Conservation (phyloP, 1,284 basidiomycete genomes). For the Ganoderma sp. region DNA sequence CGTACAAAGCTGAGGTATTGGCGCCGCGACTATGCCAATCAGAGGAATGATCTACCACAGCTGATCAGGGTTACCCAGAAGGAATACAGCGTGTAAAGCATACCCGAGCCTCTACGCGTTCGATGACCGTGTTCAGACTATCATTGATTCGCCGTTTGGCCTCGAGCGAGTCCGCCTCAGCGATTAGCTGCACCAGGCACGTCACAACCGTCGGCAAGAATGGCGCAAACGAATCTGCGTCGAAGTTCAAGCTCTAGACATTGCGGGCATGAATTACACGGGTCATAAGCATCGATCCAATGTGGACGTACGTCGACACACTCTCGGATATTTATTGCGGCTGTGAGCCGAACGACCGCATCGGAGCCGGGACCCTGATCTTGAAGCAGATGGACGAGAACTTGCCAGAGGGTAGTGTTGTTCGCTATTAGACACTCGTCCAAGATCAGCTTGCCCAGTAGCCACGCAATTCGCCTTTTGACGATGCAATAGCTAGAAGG, state of each 20-base stretch:
- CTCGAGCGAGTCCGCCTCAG: slow-evolving; percentile 78
- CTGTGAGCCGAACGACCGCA: slow-evolving; percentile 81
- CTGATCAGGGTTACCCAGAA: slow-evolving; percentile 2
- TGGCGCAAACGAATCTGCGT: slow-evolving; percentile 61
- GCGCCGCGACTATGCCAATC: slow-evolving; percentile 65
- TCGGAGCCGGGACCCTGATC: slow-evolving; percentile 76
- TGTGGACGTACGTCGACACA: slow-evolving; percentile 76
- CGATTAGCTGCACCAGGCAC: slow-evolving; percentile 71
- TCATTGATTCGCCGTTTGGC: slow-evolving; percentile 78
- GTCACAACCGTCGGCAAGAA: slow-evolving; percentile 63
- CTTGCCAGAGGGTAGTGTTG: slow-evolving; percentile 76
- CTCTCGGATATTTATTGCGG: slow-evolving; percentile 76
- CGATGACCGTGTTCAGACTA: slow-evolving; percentile 76
- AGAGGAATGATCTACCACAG: slow-evolving; percentile 69
- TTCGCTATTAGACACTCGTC: slow-evolving; percentile 68
- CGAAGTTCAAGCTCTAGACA: slow-evolving; percentile 47
- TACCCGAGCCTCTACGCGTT: slow-evolving; percentile 68
- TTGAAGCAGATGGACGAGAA: slow-evolving; percentile 75
- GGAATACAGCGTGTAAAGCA: slow-evolving; percentile 22
- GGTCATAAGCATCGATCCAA: background rate
- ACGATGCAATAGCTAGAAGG: slow-evolving; percentile 77
- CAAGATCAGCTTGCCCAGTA: slow-evolving; percentile 84
- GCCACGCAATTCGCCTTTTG: slow-evolving; percentile 89
- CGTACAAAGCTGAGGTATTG: slow-evolving; percentile 81
- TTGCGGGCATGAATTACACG: background rate